Evolutionary conservation across 2,329 filamentous ascomycete species (phyloP), one percentile per base, ranked within the genome.

Genomic region (Fusarium ramigenum): DNA sequence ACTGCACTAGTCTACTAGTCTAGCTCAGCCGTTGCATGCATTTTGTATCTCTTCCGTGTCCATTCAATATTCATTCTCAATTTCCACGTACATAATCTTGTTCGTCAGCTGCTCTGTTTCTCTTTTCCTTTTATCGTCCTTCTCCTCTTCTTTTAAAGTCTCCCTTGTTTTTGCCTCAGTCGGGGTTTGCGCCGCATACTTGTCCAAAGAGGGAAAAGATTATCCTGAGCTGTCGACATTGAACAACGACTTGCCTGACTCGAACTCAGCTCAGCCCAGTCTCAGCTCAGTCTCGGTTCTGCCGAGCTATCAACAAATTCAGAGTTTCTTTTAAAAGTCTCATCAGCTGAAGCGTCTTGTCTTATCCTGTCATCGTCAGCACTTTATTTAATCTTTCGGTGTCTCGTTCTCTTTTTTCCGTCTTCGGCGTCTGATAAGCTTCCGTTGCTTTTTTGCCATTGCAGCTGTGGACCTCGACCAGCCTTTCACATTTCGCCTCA

Each of bases 141-240:
- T 19, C 18, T 43, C 50, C n/a, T 32, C 30, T 49, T 25, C 18
- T 52, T 25, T 54, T 44, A 18, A 40, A 25, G 11, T 28, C 21
- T 28, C 32, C 19, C 47, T 43, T 60, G 52, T 60, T 60, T 57
- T 60, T 44, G 53, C 52, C 49, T 66, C 61, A 30, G 21, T 37
- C 39, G 28, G 34, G 54, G 40, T 40, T 73, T 39, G 25, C 42
- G 53, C 62, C 65, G 54, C 59, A 47, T 63, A 28, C 50, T 74
- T 73, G 32, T 56, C 68, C 37, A 32, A 58, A 52, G 52, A 10
- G 50, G 61, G 25, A 66, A 74, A 63, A 56, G 60, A 60, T 59
- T 39, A 70, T 75, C 72, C 72, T 75, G 69, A 75, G 72, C 69
- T 67, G 65, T 74, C 72, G 59, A 74, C 32, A 50, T 63, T 59